A percentile compares a stretch with the other conserved stretches of the same genome.
These are phyloP conservation scores for Triangularia setosa DNA, from an alignment of 2,329 filamentous ascomycete genomes.

Conservation along the genomic window DNA sequence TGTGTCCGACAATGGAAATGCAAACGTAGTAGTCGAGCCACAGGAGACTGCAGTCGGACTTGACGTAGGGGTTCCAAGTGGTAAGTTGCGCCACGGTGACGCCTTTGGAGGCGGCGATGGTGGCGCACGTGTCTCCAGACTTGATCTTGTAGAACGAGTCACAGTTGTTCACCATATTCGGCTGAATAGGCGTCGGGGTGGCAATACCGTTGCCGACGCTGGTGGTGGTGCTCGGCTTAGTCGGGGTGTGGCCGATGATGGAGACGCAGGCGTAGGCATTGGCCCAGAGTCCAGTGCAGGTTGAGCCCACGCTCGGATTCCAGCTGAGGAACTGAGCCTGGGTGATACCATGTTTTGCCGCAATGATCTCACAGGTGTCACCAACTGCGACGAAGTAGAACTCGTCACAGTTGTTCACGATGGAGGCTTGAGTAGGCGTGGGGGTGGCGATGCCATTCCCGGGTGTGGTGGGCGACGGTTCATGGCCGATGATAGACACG, in stretches of 20 bases:
- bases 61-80: conserved; percentile 11
- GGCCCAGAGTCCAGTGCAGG: too few relatives aligned
- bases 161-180: conserved; percentile 23
- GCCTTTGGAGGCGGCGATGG: conserved; percentile 8
- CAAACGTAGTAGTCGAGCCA: conserved; percentile 4
- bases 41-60: background rate
- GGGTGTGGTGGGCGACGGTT: background rate
- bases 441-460: conserved; percentile 22
- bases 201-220: conserved; percentile 16
- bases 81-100: conserved; percentile 1
- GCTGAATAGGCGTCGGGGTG: conserved; percentile 21
- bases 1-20: conserved; percentile 7
- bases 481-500: background rate
- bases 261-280: conserved; percentile 9
- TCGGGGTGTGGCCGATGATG: background rate
- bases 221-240: background rate
- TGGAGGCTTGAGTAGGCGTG: conserved; percentile 19
- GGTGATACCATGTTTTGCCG: conserved; percentile 5
- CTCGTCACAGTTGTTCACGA: conserved; percentile 19
- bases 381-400: conserved; percentile 12
- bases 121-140: conserved; percentile 10
- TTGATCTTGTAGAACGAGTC: conserved; percentile 11
- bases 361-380: conserved; percentile 10
- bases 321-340: conserved; percentile 4
- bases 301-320: conserved; percentile 8